Evolutionary conservation across 495 filamentous ascomycete species (phyloP).

Genomic region (Lophiotrema nucula): DNA sequence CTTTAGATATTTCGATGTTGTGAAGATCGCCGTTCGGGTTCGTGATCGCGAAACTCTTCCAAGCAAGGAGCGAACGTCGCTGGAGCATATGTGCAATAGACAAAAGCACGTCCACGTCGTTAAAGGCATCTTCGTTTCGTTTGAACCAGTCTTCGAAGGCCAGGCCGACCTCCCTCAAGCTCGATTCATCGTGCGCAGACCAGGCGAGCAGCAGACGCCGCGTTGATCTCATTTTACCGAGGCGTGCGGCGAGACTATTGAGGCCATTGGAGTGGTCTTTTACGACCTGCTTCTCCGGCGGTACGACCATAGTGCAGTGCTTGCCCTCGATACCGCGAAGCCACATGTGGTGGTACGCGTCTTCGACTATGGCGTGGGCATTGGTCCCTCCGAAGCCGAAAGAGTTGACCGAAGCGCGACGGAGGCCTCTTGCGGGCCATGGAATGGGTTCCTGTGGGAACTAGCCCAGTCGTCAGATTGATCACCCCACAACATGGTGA

Average conservation of each 20-base stretch:
- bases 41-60: constrained; percentile 6
- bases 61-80: background rate
- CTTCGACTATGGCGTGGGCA: constrained; percentile 25
- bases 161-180: background rate
- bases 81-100: constrained; percentile 5
- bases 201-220: background rate
- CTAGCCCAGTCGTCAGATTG: background rate
- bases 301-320: background rate
- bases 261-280: background rate
- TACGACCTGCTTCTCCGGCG: background rate
- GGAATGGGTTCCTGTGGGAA: constrained; percentile 19
- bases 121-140: background rate
- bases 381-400: constrained; percentile 34
- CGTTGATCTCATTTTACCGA: background rate
- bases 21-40: background rate
- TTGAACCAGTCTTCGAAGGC: background rate
- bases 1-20: background rate
- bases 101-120: background rate
- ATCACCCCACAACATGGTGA: constrained; percentile 10
- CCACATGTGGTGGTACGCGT: constrained; percentile 26
- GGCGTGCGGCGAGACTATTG: background rate
- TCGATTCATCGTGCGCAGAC: constrained; percentile 2
- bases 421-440: constrained; percentile 33
- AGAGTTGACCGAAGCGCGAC: constrained; percentile 36
- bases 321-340: background rate